A percentile compares a stretch with the other conserved stretches of the same genome.
phyloP scores from a whole-genome alignment of 176 grass and related monocot genomes.

The Aechmea fasciata region DNA sequence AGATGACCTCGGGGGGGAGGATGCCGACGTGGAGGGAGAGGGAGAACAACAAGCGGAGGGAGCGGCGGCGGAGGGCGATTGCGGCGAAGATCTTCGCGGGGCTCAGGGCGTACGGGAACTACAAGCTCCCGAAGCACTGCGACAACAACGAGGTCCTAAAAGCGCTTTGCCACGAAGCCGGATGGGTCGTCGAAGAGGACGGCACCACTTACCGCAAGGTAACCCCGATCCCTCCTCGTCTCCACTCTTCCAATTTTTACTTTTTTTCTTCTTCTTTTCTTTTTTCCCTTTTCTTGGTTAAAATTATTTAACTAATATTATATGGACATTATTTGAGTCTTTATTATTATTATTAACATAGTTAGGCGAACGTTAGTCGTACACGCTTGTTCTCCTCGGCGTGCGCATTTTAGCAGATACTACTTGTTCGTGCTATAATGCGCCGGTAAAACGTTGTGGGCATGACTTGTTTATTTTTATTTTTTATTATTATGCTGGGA shows the following conservation, averaged over 20 bases:
- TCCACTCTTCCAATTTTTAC: neutral
- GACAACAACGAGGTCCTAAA: conserved; percentile 25
- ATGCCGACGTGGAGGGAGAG: conserved; percentile 24
- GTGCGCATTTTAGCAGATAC: neutral
- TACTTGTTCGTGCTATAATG: neutral
- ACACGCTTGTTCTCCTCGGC: no score
- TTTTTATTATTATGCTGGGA: no score
- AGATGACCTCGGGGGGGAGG: conserved; percentile 22
- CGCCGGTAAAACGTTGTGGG: neutral
- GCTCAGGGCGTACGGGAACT: conserved; percentile 12
- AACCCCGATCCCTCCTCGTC: neutral
- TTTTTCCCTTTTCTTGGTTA: neutral
- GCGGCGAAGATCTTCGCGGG: conserved; percentile 21
- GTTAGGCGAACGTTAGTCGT: no score
- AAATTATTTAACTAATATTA: no score
- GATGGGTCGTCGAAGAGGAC: conserved; percentile 23
- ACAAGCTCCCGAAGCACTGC: conserved; percentile 24
- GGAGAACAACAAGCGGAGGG: conserved; percentile 26
- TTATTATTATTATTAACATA: no score
- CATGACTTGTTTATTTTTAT: no score
- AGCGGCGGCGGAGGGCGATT: conserved; percentile 19
- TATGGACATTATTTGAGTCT: no score
- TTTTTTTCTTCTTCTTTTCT: no score
- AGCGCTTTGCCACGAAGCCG: conserved; percentile 19
- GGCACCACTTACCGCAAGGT: conserved; percentile 25